Conservation (phyloP, 805 yeast species). For the Dipodascus albidus region DNA sequence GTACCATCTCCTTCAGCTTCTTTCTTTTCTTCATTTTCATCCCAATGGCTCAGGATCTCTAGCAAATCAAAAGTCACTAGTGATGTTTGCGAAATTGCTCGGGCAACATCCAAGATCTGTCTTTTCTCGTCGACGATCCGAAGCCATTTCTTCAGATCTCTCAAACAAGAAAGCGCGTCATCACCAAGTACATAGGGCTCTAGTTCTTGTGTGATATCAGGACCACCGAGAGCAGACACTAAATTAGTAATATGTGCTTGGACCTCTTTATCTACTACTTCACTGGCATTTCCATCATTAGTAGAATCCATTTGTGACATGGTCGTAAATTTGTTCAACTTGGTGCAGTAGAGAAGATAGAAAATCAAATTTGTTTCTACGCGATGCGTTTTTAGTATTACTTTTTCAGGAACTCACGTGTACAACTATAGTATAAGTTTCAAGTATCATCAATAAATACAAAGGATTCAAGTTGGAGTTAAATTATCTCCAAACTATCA, state of each 20-base stretch:
- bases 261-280: constrained; percentile 21
- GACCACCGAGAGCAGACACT: constrained; percentile 86
- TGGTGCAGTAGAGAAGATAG: not conserved
- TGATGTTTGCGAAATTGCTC: constrained; percentile 74
- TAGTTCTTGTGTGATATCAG: constrained; percentile 46
- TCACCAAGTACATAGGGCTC: constrained; percentile 69
- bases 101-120: constrained; percentile 67
- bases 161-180: constrained; percentile 75
- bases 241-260: constrained; percentile 66
- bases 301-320: not conserved
- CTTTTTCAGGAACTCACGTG: not conserved
- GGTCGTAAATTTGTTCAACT: not conserved
- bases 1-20: constrained; percentile 15
- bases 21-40: constrained; percentile 22
- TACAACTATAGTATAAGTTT: too few species aligned
- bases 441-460: too few species aligned
- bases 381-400: not conserved
- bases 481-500: too few species aligned
- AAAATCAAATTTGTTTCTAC: not conserved
- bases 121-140: constrained; percentile 67
- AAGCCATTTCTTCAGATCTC: constrained; percentile 84
- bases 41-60: constrained; percentile 69
- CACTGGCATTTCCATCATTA: not conserved
- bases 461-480: too few species aligned
- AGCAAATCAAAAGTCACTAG: constrained; percentile 62